Conservation (phyloP, 108 stramenopile genomes). For the Cyclostephanos invisitatus region DNA sequence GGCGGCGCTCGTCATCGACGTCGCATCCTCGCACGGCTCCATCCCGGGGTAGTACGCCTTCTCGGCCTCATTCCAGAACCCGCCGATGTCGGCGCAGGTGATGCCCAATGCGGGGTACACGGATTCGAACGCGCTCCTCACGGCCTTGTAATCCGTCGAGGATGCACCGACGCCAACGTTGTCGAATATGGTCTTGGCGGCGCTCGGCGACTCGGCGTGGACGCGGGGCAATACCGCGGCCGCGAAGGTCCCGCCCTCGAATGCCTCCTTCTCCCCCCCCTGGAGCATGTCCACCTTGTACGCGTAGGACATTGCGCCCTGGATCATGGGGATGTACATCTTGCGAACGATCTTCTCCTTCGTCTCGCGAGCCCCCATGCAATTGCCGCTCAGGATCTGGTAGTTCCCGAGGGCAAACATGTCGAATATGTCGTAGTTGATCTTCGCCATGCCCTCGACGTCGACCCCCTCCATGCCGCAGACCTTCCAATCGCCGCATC, state of each 20-base stretch:
- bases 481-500: slow-evolving; percentile 61
- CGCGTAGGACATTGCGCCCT: slow-evolving; percentile 72
- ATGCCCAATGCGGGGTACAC: slow-evolving; percentile 67
- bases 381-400: slow-evolving; percentile 53
- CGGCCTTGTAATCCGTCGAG: slow-evolving; percentile 46
- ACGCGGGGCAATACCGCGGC: slow-evolving; percentile 72
- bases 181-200: slow-evolving; percentile 67
- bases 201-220: slow-evolving; percentile 49
- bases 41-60: slow-evolving; percentile 35
- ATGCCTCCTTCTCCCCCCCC: slow-evolving; percentile 57
- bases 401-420: slow-evolving; percentile 56
- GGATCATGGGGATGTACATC: slow-evolving; percentile 77
- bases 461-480: slow-evolving; percentile 56
- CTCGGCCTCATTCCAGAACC: slow-evolving; percentile 49
- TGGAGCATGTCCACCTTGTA: slow-evolving; percentile 53
- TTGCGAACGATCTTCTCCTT: slow-evolving; percentile 53
- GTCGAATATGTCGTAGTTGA: slow-evolving; percentile 59
- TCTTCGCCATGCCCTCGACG: slow-evolving; percentile 46
- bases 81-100: slow-evolving; percentile 66
- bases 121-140: slow-evolving; percentile 72
- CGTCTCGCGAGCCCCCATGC: slow-evolving; percentile 48
- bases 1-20: background rate
- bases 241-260: slow-evolving; percentile 77
- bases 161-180: slow-evolving; percentile 56
- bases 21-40: slow-evolving; percentile 41